Evolutionary conservation across 495 filamentous ascomycete species (phyloP), one percentile per base, ranked within the genome.

Genomic region (Neurospora terricola): DNA sequence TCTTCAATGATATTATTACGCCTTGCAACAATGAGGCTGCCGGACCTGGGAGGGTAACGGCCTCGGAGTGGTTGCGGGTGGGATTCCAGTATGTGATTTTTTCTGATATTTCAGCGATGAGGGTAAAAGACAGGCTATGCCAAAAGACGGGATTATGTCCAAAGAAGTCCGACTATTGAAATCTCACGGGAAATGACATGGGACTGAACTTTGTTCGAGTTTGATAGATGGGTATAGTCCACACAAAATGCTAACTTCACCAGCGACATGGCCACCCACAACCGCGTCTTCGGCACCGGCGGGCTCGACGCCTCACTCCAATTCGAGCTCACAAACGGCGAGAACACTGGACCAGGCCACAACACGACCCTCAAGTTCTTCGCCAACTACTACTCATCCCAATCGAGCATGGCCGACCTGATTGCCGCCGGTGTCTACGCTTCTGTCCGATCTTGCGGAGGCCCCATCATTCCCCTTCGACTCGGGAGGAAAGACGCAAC

Each of bases 241-340:
- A 3, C 27, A 3, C 54, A 66, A 68, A 6, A 30, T 69, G 18
- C 70, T 76, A 43, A 76, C 70, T 69, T 5, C 5, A 10, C 66
- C 39, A 79, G 77, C 76, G 89, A 91, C 76, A 90, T 90, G 85
- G 80, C 88, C 7, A 88, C 87, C 8, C 84, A 81, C 27, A 86
- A 87, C 78, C 80, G 82, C 21, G 85, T 78, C 75, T 80, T 80
- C 39, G 80, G 80, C 8, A 76, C 80, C n/a, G 88, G 88, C 48
- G 89, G 89, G 3, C 72, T 91, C 48, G 89, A 91, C 78, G 88
- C 82, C 37, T 90, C 88, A 2, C 77, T 91, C 38, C 85, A 87
- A 42, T 91, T 87, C 72, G 89, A 91, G 75, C 73, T 87, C 54
- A 81, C 76, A 59, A 82, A 83, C 71, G 84, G 84, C 71, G 89